Evolutionary conservation across 495 filamentous ascomycete genomes (phyloP).

Genomic region (Jackrogersella minutella): DNA sequence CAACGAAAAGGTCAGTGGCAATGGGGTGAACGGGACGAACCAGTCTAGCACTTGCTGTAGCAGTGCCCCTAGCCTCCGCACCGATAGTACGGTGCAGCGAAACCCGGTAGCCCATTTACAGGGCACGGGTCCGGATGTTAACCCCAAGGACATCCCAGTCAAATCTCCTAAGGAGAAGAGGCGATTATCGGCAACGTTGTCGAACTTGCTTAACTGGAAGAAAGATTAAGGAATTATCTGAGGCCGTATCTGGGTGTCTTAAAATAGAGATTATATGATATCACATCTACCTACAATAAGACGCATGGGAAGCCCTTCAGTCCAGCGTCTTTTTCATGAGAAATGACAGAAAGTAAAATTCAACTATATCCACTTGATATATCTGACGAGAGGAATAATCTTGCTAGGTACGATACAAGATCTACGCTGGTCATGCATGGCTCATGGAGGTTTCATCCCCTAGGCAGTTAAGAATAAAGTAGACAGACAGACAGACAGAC

Average conservation of each 20-base stretch:
- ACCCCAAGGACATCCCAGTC: conserved; percentile 42
- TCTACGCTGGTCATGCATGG: conserved; percentile 32
- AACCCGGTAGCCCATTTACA: conserved; percentile 44
- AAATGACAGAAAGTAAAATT: conserved; percentile 11
- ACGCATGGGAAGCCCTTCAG: neutral
- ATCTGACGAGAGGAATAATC: conserved; percentile 5
- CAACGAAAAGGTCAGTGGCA: conserved; percentile 2
- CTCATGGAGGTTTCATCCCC: neutral
- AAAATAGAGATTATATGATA: conserved; percentile 1
- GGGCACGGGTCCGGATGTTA: conserved; percentile 42
- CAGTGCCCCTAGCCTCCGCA: conserved; percentile 40
- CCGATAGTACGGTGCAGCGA: conserved; percentile 45
- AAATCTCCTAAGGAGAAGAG: conserved; percentile 24
- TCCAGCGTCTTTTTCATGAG: conserved; percentile 3
- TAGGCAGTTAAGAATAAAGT: neutral
- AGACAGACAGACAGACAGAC: neutral
- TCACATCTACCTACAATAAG: too few species aligned
- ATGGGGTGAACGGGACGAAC: conserved; percentile 5
- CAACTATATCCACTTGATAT: neutral
- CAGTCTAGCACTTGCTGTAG: conserved; percentile 31
- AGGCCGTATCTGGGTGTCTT: too few species aligned
- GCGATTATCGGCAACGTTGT: conserved; percentile 35
- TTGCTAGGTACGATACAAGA: conserved; percentile 19
- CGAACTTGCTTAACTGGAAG: conserved; percentile 42
- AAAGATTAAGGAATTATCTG: conserved; percentile 32